A percentile compares a stretch with the other conserved stretches of the same genome.
These are phyloP conservation scores for Aschersonia sp. DNA, from an alignment of 2,329 filamentous ascomycete genomes.

Conservation along the genomic window DNA sequence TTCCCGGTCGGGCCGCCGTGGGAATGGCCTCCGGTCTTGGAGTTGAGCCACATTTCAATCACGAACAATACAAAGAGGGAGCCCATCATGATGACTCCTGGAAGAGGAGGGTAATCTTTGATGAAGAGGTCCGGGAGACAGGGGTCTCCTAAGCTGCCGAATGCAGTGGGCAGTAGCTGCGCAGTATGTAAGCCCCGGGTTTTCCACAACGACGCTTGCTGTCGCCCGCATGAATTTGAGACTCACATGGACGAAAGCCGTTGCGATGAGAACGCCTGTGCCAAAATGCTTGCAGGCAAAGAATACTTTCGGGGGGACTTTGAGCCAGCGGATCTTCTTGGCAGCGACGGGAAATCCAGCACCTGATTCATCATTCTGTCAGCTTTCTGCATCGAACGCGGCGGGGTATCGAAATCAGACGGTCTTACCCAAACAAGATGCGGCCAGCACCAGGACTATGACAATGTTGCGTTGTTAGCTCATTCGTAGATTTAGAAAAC, in stretches of 20 bases:
- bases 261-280: conserved; percentile 58
- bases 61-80: conserved; percentile 47
- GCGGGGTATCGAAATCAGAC: neutral
- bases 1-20: conserved; percentile 40
- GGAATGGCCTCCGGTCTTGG: conserved; percentile 42
- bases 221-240: neutral
- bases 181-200: neutral
- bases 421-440: conserved; percentile 12
- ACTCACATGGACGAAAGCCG: conserved; percentile 55
- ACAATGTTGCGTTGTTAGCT: neutral
- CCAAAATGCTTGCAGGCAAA: conserved; percentile 54
- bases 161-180: conserved; percentile 44
- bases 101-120: conserved; percentile 43
- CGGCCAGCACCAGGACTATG: conserved; percentile 13
- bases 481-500: neutral
- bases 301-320: conserved; percentile 40
- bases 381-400: neutral
- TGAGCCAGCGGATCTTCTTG: conserved; percentile 43
- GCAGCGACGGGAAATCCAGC: conserved; percentile 37
- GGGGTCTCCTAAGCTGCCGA: conserved; percentile 33
- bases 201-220: neutral
- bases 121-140: conserved; percentile 47
- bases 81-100: conserved; percentile 51
- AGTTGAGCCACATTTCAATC: conserved; percentile 47
- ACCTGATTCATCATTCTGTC: conserved; percentile 12